Percentiles rank a stretch among this genome's conserved stretches.
Evolutionary conservation across 2,329 filamentous ascomycete genomes (phyloP).

Genomic region (Pseudonectria foliicola): DNA sequence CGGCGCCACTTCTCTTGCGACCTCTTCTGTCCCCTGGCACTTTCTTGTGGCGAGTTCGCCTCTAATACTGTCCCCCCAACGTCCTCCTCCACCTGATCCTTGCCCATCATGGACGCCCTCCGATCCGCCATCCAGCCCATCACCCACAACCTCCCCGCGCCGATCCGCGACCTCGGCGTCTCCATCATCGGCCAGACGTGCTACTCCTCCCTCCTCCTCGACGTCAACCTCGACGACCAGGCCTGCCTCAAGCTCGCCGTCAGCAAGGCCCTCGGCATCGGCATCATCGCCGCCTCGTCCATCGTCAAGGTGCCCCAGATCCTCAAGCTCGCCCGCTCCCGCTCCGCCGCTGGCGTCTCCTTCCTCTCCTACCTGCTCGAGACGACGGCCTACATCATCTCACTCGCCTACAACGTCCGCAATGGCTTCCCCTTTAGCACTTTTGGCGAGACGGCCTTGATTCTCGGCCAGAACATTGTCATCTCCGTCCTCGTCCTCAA

Average conservation of each 20-base stretch:
- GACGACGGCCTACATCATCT: slow-evolving; percentile 80
- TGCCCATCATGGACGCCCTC: slow-evolving; percentile 50
- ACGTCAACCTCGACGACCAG: slow-evolving; percentile 70
- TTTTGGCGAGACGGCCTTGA: slow-evolving; percentile 89
- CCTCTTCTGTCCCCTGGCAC: slow-evolving; percentile 1
- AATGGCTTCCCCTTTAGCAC: slow-evolving; percentile 93
- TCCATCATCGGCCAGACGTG: slow-evolving; percentile 77
- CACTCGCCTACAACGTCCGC: slow-evolving; percentile 84
- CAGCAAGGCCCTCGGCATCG: slow-evolving; percentile 87
- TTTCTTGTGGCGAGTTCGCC: background rate
- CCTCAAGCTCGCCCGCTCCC: slow-evolving; percentile 76
- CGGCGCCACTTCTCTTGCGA: background rate
- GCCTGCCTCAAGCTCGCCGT: slow-evolving; percentile 83
- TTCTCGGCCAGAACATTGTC: slow-evolving; percentile 84
- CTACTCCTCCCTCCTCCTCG: slow-evolving; percentile 79
- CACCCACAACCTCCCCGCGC: slow-evolving; percentile 65
- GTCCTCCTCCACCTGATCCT: background rate
- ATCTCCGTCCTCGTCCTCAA: slow-evolving; percentile 82
- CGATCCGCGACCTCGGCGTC: slow-evolving; percentile 66
- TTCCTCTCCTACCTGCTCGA: slow-evolving; percentile 92
- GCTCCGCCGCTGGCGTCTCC: slow-evolving; percentile 75
- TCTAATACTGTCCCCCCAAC: background rate
- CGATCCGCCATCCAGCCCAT: slow-evolving; percentile 59
- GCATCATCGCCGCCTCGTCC: slow-evolving; percentile 82
- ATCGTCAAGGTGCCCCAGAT: slow-evolving; percentile 98